Evolutionary conservation across 2,329 filamentous ascomycete species (phyloP), one percentile per base, ranked within the genome.

Genomic region (Fusarium liriodendri): DNA sequence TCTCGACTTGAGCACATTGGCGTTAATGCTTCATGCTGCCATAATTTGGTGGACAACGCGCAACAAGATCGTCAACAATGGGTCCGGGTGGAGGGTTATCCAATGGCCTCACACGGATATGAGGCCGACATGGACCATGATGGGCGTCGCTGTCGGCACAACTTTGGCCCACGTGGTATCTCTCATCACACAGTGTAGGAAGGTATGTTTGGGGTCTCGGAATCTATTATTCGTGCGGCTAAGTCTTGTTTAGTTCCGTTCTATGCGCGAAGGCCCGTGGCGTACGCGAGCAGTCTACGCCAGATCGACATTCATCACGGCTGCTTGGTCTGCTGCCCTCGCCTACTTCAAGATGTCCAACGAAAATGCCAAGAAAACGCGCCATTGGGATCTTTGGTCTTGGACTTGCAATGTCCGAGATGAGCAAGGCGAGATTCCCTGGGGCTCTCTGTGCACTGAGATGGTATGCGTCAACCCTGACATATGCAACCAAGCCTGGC

Each of bases 101-200:
- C 38, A 61, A 45, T 60, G 58, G 58, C 58, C 38, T n/a, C 37
- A 45, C 11, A 60, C 58, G 2, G 29, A 60, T 13, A 60, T 60
- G 58, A 32, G 58, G 27, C 58, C 57, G 38, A 60, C 58, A 20
- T 60, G 58, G 58, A 60, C 58, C 8, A 60, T 60, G 58, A 27
- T 60, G 18, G 58, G 38, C 5, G 40, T 27, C 16, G 58, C 33
- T 3, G 38, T 27, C 2, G 27, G 40, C n/a, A 61, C 58, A 1
- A 45, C 58, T 13, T 22, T 61, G 27, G 20, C 38, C 13, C 58
- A 61, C 18, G 16, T 58, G 16, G 14, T 58, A 13, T 58, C 55
- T 9, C 35, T 58, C 20, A 27, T 38, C 5, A 58, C 55, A 1
- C 35, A 58, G 4, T 37, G 33, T 2, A 37, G 14, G n/a, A 58